Conservation (phyloP, 148 eudicot species). For the Silene latifolia region DNA sequence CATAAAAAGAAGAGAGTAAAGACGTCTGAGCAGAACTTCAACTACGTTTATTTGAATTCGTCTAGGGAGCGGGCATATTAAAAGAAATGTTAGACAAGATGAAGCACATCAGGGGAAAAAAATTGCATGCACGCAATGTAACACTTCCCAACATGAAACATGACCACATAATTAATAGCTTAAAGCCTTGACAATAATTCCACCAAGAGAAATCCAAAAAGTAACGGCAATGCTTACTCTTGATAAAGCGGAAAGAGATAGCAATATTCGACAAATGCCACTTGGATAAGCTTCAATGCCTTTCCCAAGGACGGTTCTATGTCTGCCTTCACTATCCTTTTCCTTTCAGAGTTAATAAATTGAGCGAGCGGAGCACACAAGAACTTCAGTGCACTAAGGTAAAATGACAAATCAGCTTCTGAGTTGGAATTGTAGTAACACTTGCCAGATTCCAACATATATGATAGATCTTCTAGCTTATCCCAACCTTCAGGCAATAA, state of each 20-base stretch:
- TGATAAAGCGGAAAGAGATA: conserved; percentile 36
- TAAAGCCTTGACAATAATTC: background rate
- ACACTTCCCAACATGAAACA: background rate
- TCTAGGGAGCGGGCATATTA: background rate
- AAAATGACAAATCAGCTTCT: conserved; percentile 30
- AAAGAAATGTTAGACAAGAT: background rate
- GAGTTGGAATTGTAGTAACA: conserved; percentile 16
- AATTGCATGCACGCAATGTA: background rate
- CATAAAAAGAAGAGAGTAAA: background rate
- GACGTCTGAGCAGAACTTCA: background rate
- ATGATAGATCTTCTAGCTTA: conserved; percentile 34
- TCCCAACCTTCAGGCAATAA: conserved; percentile 34
- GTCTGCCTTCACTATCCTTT: conserved; percentile 42
- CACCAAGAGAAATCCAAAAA: conserved; percentile 5
- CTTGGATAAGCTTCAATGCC: conserved; percentile 34
- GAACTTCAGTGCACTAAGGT: conserved; percentile 66
- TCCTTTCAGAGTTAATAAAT: conserved; percentile 49
- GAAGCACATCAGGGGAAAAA: background rate
- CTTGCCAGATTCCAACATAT: conserved; percentile 32
- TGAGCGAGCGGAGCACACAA: conserved; percentile 73
- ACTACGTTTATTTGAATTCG: background rate
- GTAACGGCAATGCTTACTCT: conserved; percentile 37
- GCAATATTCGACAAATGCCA: conserved; percentile 49
- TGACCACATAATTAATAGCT: background rate
- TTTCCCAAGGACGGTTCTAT: conserved; percentile 28